phyloP scores from a whole-genome alignment of 352 stramenopile species.

The Pythium utonaiense region DNA sequence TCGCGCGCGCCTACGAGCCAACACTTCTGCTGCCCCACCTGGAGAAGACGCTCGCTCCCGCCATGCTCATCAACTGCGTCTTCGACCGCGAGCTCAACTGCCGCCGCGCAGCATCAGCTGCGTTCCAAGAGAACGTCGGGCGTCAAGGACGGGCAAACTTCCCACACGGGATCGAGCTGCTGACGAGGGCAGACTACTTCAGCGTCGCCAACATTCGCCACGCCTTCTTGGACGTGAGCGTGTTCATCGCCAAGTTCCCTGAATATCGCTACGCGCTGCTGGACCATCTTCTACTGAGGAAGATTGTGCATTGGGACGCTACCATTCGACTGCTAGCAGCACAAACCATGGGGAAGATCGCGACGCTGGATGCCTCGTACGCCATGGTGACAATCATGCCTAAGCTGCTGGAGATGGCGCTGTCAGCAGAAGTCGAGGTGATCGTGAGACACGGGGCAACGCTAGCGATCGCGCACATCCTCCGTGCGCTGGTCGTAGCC shows the following conservation, averaged over 20 bases:
- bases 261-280: slow-evolving; percentile 84
- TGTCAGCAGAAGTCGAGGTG: slow-evolving; percentile 88
- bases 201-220: slow-evolving; percentile 90
- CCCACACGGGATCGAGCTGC: slow-evolving; percentile 95
- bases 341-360: slow-evolving; percentile 83
- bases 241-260: slow-evolving; percentile 89
- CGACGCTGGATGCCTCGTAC: slow-evolving; percentile 73
- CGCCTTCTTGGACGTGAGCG: slow-evolving; percentile 91
- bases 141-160: slow-evolving; percentile 91
- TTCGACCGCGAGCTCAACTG: slow-evolving; percentile 99
- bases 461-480: slow-evolving; percentile 88
- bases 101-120: slow-evolving; percentile 94
- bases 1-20: slow-evolving; percentile 94
- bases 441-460: slow-evolving; percentile 92
- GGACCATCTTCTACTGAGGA: slow-evolving; percentile 79
- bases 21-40: slow-evolving; percentile 89
- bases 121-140: slow-evolving; percentile 96
- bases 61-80: slow-evolving; percentile 93
- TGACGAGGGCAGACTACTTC: slow-evolving; percentile 97
- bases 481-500: slow-evolving; percentile 39
- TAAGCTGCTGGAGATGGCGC: slow-evolving; percentile 68
- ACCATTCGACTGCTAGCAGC: slow-evolving; percentile 89
- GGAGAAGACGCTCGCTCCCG: slow-evolving; percentile 77
- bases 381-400: slow-evolving; percentile 78
- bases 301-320: slow-evolving; percentile 95